phyloP scores from a whole-genome alignment of 2,329 filamentous ascomycete species.

The Cryoendolithus antarcticus region DNA sequence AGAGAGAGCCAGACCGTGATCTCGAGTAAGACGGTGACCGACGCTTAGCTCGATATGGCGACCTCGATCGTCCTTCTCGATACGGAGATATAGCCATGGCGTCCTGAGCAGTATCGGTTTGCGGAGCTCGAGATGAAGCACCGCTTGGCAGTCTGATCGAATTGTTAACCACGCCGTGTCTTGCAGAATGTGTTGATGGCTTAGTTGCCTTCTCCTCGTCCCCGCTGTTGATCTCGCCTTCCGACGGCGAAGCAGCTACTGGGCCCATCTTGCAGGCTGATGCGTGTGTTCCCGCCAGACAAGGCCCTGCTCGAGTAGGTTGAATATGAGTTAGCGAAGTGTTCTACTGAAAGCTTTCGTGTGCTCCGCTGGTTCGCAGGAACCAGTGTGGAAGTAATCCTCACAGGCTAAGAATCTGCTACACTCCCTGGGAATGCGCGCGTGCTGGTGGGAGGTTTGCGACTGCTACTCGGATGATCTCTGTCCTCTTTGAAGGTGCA shows the following conservation, averaged over 20 bases:
- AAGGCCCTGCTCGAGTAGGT: slow-evolving; percentile 10
- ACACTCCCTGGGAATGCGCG: background rate
- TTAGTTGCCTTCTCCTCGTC: slow-evolving; percentile 77
- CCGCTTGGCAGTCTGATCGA: slow-evolving; percentile 53
- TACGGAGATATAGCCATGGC: slow-evolving; percentile 20
- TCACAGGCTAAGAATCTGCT: slow-evolving; percentile 17
- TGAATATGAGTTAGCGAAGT: slow-evolving; percentile 10
- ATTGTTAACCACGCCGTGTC: slow-evolving; percentile 83
- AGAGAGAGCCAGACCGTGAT: slow-evolving; percentile 31
- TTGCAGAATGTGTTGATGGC: slow-evolving; percentile 54
- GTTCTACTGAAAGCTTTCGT: slow-evolving; percentile 10
- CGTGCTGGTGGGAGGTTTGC: background rate
- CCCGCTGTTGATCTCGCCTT: slow-evolving; percentile 66
- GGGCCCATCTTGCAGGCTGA: slow-evolving; percentile 25
- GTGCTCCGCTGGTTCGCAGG: slow-evolving; percentile 9
- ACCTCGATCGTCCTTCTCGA: slow-evolving; percentile 30
- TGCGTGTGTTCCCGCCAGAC: slow-evolving; percentile 6
- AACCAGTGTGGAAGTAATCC: slow-evolving; percentile 18
- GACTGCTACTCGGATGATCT: slow-evolving; percentile 1
- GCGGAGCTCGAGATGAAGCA: slow-evolving; percentile 24
- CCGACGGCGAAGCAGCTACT: slow-evolving; percentile 51
- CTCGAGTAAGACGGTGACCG: slow-evolving; percentile 42
- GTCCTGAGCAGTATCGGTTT: slow-evolving; percentile 7
- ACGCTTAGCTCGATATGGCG: slow-evolving; percentile 33
- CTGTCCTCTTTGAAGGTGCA: background rate